Base-by-base conservation (phyloP, 2,329 filamentous ascomycete species). In the Fusarium coffeatum region DNA sequence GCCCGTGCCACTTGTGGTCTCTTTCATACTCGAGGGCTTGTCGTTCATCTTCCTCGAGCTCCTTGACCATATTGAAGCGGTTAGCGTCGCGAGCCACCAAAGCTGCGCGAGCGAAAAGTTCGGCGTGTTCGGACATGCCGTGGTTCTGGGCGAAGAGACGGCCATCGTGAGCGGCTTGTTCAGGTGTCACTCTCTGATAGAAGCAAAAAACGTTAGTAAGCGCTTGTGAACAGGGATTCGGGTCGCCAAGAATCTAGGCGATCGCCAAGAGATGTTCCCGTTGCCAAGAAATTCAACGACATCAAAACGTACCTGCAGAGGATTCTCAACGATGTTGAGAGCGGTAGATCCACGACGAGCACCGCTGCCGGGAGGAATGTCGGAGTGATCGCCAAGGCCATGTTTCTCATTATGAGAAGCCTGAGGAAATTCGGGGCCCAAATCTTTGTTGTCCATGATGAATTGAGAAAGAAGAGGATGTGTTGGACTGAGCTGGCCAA, bases 1-100 rank as follows among this genome's bases (percentile, higher is more conserved):
- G 83, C 4, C 85, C 85, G 65, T 82, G 81, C 84, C 87, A 90
- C 61, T 87, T 88, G 77, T 90, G 86, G 83, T 89, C 65, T 81
- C 87, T 69, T 83, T 88, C 71, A 76, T 81, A 76, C 11, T 68
- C 57, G 3, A 78, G 74, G 2, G 77, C 73, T 0, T 43, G 30
- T 46, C 87, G 82, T 41, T 82, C 80, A 2, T 75, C 70, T 0
- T 76, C 76, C 3, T 66, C 55, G 2, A 83, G 72, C 16, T 77
- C 74, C 1, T 76, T 46, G 13, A 79, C 53, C 3, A 55, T 61
- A 40, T 75, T 68, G 46, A 80, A 79, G 1, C 54, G 49, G 1
- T 69, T 60, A 3, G 64, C 68, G 42, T 78, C 75, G 8, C 79
- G 78, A 1, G 80, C 80, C 4, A 81, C 78, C 10, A 81, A 75